Evolutionary conservation across 495 filamentous ascomycete species (phyloP), one percentile per base, ranked within the genome.

Genomic region (Trichocladium uniseriatum): DNA sequence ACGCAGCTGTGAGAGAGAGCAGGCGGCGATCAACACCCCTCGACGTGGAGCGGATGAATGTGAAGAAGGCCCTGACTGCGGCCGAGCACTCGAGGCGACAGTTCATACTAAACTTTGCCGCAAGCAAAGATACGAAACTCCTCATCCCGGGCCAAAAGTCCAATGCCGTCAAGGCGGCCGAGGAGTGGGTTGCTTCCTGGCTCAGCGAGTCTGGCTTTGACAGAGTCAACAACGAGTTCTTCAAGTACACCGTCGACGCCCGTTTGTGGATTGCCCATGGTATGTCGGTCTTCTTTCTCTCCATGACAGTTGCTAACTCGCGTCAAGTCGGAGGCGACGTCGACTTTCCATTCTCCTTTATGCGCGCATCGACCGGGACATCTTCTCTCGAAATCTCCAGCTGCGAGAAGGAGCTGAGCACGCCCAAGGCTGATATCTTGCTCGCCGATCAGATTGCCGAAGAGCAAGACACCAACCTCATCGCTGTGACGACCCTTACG

Each of bases 101-200:
- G 51, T 65, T 65, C 38, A 52, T 65, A 13, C 44, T 65, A 45
- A 65, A 63, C 45, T 65, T 54, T 43, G 60, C 62, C 28, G 52
- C 62, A 31, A 65, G 60, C 44, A 47, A 38, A 29, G 43, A 63
- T 15, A 57, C 58, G 5, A 38, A 42, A n/a, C 62, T 65, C 11
- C 57, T 65, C n/a, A 49, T 65, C 16, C 62, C 62, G 1, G 62
- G 62, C 3, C 51, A 57, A 20, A 65, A 65, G 47, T 49, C 60
- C 1, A 51, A 55, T 11, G 60, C 55, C 8, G 59, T 63, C 36
- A 65, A 65, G 46, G 51, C 49, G 13, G 60, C 62, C 21, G 62
- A 65, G 53, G 53, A 63, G 38, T 61, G 52, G 52, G 58, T 56
- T 6, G 56, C 54, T 16, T n/a, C 15, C 29, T 53, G 49, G 57